Evolutionary conservation across 2,329 filamentous ascomycete species (phyloP).

Genomic region (Knoxdaviesia proteae): DNA sequence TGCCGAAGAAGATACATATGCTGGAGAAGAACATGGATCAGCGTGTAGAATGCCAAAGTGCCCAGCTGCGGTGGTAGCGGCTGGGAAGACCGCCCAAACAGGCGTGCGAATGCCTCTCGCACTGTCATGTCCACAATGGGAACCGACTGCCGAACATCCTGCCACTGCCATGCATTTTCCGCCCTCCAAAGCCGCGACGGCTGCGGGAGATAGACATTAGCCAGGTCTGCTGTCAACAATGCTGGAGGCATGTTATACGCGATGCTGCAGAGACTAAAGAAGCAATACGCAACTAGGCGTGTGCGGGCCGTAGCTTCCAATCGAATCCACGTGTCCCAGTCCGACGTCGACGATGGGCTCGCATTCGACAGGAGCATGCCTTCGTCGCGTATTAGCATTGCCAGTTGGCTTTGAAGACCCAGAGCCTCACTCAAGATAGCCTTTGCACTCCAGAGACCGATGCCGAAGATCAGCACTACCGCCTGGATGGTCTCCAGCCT

Average conservation of each 20-base stretch:
- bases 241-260: conserved; percentile 38
- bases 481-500: conserved; percentile 45
- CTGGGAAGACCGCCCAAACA: conserved; percentile 30
- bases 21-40: conserved; percentile 52
- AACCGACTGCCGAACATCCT: conserved; percentile 30
- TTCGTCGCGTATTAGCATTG: conserved; percentile 36
- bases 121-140: conserved; percentile 29
- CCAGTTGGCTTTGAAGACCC: conserved; percentile 36
- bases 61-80: conserved; percentile 28
- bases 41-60: conserved; percentile 46
- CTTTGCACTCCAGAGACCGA: conserved; percentile 40
- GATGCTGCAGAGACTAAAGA: conserved; percentile 41
- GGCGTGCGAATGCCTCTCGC: conserved; percentile 32
- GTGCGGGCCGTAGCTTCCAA: conserved; percentile 35
- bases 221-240: conserved; percentile 8
- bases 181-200: conserved; percentile 35
- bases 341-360: conserved; percentile 20
- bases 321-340: conserved; percentile 40
- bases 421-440: conserved; percentile 37
- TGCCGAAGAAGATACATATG: conserved; percentile 52
- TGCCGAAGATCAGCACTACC: conserved; percentile 36
- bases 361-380: conserved; percentile 25
- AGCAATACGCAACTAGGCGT: conserved; percentile 38
- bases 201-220: conserved; percentile 25
- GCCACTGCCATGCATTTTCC: conserved; percentile 37